Evolutionary conservation across 1,139 yeast species (phyloP).

Genomic region (Geotrichum fermentans): DNA sequence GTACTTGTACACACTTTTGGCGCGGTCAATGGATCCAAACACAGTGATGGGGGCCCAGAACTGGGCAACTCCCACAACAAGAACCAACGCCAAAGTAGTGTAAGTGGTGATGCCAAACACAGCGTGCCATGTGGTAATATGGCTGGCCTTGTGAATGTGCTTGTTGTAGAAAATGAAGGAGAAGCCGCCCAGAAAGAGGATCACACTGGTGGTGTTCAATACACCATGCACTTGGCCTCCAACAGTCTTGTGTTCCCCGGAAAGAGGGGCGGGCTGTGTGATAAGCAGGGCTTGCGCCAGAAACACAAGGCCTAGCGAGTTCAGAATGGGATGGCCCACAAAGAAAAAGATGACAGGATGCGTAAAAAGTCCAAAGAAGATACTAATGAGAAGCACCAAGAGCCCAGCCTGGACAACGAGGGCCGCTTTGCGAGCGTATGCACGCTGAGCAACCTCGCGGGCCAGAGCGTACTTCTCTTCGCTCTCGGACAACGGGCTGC

Average conservation of each 20-base stretch:
- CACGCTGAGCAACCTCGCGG: constrained; percentile 15
- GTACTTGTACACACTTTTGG: constrained; percentile 32
- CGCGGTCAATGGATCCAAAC: constrained; percentile 31
- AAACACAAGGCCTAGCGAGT: constrained; percentile 25
- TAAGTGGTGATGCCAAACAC: constrained; percentile 30
- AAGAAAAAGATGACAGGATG: constrained; percentile 25
- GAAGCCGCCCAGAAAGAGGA: constrained; percentile 26
- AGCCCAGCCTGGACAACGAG: constrained; percentile 24
- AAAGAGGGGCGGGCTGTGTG: constrained; percentile 27
- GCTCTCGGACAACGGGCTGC: not conserved
- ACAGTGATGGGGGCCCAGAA: constrained; percentile 30
- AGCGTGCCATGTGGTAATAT: constrained; percentile 34
- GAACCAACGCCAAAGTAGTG: constrained; percentile 22
- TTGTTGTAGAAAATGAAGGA: constrained; percentile 30
- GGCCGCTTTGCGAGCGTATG: constrained; percentile 20
- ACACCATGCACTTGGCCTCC: constrained; percentile 33
- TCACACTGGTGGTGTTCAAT: constrained; percentile 26
- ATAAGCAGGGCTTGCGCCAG: constrained; percentile 27
- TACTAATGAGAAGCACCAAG: constrained; percentile 19
- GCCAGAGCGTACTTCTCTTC: constrained; percentile 4
- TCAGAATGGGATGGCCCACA: constrained; percentile 29
- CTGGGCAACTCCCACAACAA: constrained; percentile 29
- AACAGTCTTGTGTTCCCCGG: constrained; percentile 27
- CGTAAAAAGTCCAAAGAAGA: constrained; percentile 23
- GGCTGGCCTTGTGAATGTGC: constrained; percentile 27